Conservation (phyloP, 2,329 filamentous ascomycete genomes). For the Alternaria panax region DNA sequence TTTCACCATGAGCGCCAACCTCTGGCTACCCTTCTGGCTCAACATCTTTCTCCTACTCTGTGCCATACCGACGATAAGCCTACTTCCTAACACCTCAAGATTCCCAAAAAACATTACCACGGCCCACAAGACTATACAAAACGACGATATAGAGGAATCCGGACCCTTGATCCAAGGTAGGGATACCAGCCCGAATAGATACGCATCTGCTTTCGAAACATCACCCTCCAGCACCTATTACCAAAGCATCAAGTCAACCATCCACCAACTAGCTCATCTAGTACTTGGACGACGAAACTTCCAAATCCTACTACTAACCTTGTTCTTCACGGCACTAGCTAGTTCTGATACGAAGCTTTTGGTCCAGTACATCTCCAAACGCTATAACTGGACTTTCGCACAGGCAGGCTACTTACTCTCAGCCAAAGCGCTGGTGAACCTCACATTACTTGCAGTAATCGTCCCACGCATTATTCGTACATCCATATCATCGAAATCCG, state of each 20-base stretch:
- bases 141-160: slow-evolving; percentile 22
- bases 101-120: neutral
- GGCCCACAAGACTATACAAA: neutral
- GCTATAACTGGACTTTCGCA: slow-evolving; percentile 50
- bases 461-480: slow-evolving; percentile 45
- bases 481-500: slow-evolving; percentile 31
- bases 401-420: slow-evolving; percentile 50
- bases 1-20: slow-evolving; percentile 42
- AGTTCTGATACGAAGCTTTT: slow-evolving; percentile 50
- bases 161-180: slow-evolving; percentile 32
- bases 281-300: slow-evolving; percentile 43
- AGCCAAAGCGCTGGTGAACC: slow-evolving; percentile 48
- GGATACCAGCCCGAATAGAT: slow-evolving; percentile 18
- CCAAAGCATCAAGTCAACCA: slow-evolving; percentile 23
- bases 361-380: slow-evolving; percentile 50
- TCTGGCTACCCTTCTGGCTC: slow-evolving; percentile 50
- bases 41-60: slow-evolving; percentile 38
- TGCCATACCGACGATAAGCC: slow-evolving; percentile 35
- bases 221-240: slow-evolving; percentile 10
- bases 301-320: slow-evolving; percentile 42
- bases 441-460: slow-evolving; percentile 42
- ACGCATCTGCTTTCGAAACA: slow-evolving; percentile 38
- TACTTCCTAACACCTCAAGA: slow-evolving; percentile 25
- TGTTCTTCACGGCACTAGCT: slow-evolving; percentile 48
- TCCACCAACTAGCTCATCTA: slow-evolving; percentile 26